Evolutionary conservation across 2,329 filamentous ascomycete species (phyloP).

Genomic region (Alternaria triticina): DNA sequence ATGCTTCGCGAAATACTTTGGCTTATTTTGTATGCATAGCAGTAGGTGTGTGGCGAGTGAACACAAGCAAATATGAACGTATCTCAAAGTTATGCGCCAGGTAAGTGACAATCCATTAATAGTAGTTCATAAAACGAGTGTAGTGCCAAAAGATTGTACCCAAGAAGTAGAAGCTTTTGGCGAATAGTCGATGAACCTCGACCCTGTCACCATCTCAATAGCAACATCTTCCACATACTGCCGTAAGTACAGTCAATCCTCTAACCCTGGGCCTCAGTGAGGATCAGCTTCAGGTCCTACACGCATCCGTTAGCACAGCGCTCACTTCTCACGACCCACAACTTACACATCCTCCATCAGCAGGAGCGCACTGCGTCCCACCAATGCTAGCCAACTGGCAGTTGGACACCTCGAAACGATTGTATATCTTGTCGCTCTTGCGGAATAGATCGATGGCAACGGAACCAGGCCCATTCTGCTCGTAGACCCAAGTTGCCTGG

Average conservation of each 20-base stretch:
- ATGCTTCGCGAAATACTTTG: background rate
- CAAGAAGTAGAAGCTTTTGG: background rate
- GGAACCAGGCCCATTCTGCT: background rate
- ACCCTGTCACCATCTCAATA: background rate
- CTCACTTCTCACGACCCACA: background rate
- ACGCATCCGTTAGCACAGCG: background rate
- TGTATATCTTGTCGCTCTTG: background rate
- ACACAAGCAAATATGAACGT: background rate
- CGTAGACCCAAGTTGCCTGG: background rate
- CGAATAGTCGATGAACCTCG: background rate
- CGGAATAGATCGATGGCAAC: background rate
- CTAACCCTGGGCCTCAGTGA: background rate
- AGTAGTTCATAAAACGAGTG: background rate
- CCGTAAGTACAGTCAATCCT: background rate
- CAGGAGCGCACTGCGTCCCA: background rate
- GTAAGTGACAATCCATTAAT: background rate
- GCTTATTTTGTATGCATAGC: background rate
- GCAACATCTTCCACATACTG: background rate
- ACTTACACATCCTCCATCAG: background rate
- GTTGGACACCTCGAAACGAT: background rate
- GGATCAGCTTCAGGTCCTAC: background rate
- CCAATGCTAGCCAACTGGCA: background rate
- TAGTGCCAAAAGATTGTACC: background rate
- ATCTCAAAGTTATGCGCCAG: background rate
- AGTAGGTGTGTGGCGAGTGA: background rate